Conservation (phyloP, 192 early-diverging fungal genomes). For the Powellomyces hirtus region DNA sequence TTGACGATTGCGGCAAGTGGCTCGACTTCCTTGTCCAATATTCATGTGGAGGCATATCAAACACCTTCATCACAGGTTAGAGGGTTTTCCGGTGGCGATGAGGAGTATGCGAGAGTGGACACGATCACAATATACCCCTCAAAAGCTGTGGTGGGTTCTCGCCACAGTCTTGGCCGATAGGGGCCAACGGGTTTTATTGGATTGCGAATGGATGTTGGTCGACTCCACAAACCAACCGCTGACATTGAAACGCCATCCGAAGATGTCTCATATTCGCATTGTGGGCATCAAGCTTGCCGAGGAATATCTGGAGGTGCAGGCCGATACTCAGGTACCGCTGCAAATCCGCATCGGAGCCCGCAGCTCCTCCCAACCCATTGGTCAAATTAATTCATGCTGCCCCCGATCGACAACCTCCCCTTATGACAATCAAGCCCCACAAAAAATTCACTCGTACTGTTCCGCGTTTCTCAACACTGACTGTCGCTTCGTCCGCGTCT, state of each 20-base stretch:
- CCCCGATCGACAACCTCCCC: not conserved
- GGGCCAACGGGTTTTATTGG: constrained; percentile 55
- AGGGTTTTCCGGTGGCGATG: not conserved
- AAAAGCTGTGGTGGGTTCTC: constrained; percentile 75
- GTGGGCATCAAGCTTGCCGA: constrained; percentile 11
- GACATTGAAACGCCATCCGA: constrained; percentile 61
- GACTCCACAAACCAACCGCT: constrained; percentile 49
- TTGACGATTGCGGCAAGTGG: constrained; percentile 59
- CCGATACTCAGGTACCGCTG: not conserved
- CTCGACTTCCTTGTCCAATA: constrained; percentile 44
- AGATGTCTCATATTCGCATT: constrained; percentile 25
- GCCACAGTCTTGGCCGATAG: constrained; percentile 56
- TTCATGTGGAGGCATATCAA: too few relatives aligned
- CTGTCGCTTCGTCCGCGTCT: constrained; percentile 40
- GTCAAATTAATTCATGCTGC: too few relatives aligned
- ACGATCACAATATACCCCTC: constrained; percentile 28
- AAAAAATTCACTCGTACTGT: not conserved
- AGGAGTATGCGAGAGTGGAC: not conserved
- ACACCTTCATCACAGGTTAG: too few relatives aligned
- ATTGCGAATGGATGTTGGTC: constrained; percentile 68
- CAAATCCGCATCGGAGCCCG: not conserved
- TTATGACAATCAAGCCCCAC: not conserved
- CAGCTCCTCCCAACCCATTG: not conserved
- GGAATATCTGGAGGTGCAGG: not conserved
- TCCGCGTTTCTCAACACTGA: constrained; percentile 43